Conservation (phyloP, 2,329 filamentous ascomycete species). For the Cyphellophora attinorum region DNA sequence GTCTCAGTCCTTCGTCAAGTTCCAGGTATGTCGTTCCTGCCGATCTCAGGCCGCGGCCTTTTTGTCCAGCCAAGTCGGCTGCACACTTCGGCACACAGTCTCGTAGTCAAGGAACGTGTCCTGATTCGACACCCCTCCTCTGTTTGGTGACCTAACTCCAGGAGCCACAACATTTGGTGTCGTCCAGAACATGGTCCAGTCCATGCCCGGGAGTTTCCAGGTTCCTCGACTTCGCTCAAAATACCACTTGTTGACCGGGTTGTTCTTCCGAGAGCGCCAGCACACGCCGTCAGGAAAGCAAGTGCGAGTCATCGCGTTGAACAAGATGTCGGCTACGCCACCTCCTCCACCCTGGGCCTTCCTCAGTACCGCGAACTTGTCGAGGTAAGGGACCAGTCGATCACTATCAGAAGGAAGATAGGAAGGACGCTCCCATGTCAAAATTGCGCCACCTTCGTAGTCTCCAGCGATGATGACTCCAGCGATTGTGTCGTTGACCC, state of each 20-base stretch:
- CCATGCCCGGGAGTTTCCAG: conserved; percentile 67
- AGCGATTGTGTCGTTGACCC: conserved; percentile 73
- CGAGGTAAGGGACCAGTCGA: conserved; percentile 80
- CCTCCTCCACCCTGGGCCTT: conserved; percentile 71
- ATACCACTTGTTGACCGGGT: conserved; percentile 99
- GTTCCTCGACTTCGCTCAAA: conserved; percentile 82
- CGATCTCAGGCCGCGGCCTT: too few relatives aligned
- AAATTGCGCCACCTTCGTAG: conserved; percentile 88
- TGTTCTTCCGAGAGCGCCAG: conserved; percentile 82
- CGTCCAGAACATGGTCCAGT: conserved; percentile 99
- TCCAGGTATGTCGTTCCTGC: too few relatives aligned
- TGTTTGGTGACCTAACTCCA: too few relatives aligned
- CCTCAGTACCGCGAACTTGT: conserved; percentile 92
- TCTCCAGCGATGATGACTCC: conserved; percentile 91
- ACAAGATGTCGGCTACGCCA: conserved; percentile 90
- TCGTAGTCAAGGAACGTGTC: conserved; percentile 59
- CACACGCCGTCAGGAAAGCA: conserved; percentile 85
- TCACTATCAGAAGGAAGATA: conserved; percentile 42
- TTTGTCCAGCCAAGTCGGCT: conserved; percentile 37
- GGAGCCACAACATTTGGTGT: conserved; percentile 54
- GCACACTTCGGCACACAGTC: conserved; percentile 58
- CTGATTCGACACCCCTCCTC: conserved; percentile 29
- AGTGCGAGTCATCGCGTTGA: conserved; percentile 84
- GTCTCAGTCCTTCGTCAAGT: too few relatives aligned
- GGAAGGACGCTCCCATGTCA: conserved; percentile 82